Evolutionary conservation across 1,284 basidiomycete genomes (phyloP), one percentile per base, ranked within the genome.

Genomic region (Pseudozyma sp.): DNA sequence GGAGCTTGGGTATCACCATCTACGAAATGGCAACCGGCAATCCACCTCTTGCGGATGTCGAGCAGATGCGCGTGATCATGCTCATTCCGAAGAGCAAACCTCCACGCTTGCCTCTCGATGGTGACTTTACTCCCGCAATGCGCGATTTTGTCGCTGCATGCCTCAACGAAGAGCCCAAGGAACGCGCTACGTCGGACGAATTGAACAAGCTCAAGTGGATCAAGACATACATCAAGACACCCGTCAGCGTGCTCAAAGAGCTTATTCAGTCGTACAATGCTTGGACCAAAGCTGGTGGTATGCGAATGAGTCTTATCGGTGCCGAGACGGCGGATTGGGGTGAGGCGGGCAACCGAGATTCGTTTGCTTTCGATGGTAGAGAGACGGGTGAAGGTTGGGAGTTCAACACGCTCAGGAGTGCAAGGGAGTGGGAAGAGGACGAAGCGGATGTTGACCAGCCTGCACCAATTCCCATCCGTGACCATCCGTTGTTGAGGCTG

Each of bases 181-280:
- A 97, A 91, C 91, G 97, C 45, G 88, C 93, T 19, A 88, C 91
- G 10, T 94, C 95, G 7, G 97, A 98, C 56, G 96, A 99, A 78
- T 88, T 99, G 3, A 85, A 88, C 8, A 95, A 93, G 86, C 89
- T 90, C n/a, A 96, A 93, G 81, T 99, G 96, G 95, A 95, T 98
- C 79, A 94, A 92, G 82, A 88, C 89, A 13, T 86, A 90, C 21
- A 86, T 89, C 38, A 96, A 93, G 86, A 87, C 89, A 4, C 89
- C 91, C 0, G 74, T 78, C 10, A 62, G 65, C 35, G 86, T 90
- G 10, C 87, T 99, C n/a, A 92, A 91, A 78, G 96, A 98, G 67
- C 88, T 98, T 45, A 89, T 97, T 52, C 86, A 89, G 34, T 90
- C 91, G 36, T 92, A 92, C 79, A 89, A 91, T 59, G 86, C 88